phyloP scores from a whole-genome alignment of 1,284 basidiomycete genomes.

The Cutaneotrichosporon cyanovorans region DNA sequence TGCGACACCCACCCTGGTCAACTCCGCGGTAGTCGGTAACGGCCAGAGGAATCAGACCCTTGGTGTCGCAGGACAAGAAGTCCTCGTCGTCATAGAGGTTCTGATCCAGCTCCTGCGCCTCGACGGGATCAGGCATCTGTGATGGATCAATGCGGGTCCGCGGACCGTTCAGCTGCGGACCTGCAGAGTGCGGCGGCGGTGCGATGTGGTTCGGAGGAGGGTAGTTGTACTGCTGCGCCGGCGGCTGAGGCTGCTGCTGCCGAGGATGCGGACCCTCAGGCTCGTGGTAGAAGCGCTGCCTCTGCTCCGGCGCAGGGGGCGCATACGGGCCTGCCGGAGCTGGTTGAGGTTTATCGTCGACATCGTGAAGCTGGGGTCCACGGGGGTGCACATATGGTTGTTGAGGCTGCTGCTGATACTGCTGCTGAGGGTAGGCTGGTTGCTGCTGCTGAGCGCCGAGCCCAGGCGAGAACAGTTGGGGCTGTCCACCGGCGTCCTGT shows the following conservation, averaged over 20 bases:
- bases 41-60: conserved; percentile 68
- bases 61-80: conserved; percentile 66
- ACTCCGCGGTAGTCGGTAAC: conserved; percentile 82
- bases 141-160: conserved; percentile 78
- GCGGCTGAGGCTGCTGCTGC: conserved; percentile 20
- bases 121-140: conserved; percentile 86
- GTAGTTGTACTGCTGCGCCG: conserved; percentile 12
- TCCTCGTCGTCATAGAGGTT: conserved; percentile 70
- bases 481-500: conserved; percentile 13
- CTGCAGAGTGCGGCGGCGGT: conserved; percentile 73
- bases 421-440: conserved; percentile 7
- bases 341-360: conserved; percentile 19
- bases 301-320: conserved; percentile 4
- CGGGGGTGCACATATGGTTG: conserved; percentile 12
- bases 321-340: conserved; percentile 28
- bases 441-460: conserved; percentile 9
- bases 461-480: conserved; percentile 4
- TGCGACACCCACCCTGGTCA: conserved; percentile 67
- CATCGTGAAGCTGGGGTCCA: conserved; percentile 27
- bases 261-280: conserved; percentile 11
- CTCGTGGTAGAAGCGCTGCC: conserved; percentile 7
- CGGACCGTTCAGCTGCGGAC: conserved; percentile 57
- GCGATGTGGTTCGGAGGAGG: conserved; percentile 51
- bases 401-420: conserved; percentile 3
- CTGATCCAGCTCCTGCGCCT: conserved; percentile 74